A percentile compares a stretch with the other conserved stretches of the same genome.
These are phyloP conservation scores for Aspergillus aculeatus DNA, from an alignment of 2,329 filamentous ascomycete species.

Conservation along the genomic window DNA sequence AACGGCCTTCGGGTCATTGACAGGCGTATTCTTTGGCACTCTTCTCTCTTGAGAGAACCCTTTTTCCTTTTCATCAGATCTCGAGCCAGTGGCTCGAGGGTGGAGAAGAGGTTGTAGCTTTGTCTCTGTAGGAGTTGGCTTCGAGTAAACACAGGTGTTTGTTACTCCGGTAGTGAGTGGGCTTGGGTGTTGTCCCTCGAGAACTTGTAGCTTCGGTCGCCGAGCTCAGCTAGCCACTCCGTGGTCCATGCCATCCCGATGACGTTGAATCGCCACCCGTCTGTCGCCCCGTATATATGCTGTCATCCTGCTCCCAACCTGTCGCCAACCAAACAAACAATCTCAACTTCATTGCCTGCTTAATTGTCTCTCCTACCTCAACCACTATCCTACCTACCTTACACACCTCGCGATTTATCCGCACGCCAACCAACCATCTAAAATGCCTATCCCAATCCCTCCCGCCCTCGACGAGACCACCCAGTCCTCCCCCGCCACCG, in stretches of 20 bases:
- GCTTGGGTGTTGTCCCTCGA: no score
- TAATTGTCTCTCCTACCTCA: no score
- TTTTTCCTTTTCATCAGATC: slow-evolving; percentile 35
- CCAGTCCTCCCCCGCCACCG: slow-evolving; percentile 13
- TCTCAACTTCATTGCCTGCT: no score
- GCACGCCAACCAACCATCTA: background rate
- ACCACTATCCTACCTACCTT: background rate
- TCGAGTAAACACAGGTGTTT: no score
- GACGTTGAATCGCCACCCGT: no score
- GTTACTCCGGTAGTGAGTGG: background rate
- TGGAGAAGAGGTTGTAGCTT: slow-evolving; percentile 32
- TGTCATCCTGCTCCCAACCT: no score
- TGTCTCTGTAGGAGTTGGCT: no score
- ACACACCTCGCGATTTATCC: background rate
- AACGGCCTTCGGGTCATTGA: slow-evolving; percentile 38
- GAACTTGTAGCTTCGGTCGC: no score
- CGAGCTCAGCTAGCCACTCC: no score
- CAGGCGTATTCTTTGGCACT: slow-evolving; percentile 42
- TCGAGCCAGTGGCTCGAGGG: slow-evolving; percentile 30
- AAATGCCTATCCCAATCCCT: slow-evolving; percentile 18
- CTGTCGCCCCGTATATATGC: no score
- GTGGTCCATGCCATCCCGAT: no score
- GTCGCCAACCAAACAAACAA: no score
- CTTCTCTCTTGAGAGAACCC: slow-evolving; percentile 25
- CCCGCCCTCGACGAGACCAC: slow-evolving; percentile 8